Conservation (phyloP, 257 asterid genomes). For the Solanum etuberosum region DNA sequence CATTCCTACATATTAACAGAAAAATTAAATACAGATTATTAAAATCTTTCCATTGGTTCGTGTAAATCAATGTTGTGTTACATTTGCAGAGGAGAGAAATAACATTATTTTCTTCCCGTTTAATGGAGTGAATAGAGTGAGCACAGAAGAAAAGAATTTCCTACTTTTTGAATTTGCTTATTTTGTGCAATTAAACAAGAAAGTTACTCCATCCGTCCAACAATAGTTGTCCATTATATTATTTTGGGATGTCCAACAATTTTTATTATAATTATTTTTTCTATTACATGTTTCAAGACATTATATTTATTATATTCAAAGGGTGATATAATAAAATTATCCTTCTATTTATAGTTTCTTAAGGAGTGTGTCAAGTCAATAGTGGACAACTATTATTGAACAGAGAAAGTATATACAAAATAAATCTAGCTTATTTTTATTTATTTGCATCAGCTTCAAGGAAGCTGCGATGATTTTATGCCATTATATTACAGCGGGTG, state of each 20-base stretch:
- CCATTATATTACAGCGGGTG: neutral
- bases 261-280: too few species aligned
- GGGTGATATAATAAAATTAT: too few species aligned
- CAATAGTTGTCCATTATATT: too few species aligned
- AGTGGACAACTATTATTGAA: too few species aligned
- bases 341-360: too few species aligned
- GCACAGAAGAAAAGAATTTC: neutral
- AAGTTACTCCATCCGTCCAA: too few species aligned
- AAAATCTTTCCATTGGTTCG: neutral
- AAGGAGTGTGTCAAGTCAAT: too few species aligned
- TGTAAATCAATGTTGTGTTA: neutral
- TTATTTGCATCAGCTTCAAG: neutral
- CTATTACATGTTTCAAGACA: too few species aligned
- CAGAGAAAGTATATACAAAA: neutral
- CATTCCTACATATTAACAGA: neutral
- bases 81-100: neutral
- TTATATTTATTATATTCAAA: too few species aligned
- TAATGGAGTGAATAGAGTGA: neutral
- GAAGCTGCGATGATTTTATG: neutral
- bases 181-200: neutral
- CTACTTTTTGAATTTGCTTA: neutral
- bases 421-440: neutral
- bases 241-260: too few species aligned
- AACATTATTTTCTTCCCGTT: neutral
- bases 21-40: too few species aligned